Evolutionary conservation across 352 stramenopile genomes (phyloP), one percentile per base, ranked within the genome.

Genomic region (Globisporangium apiculatum): DNA sequence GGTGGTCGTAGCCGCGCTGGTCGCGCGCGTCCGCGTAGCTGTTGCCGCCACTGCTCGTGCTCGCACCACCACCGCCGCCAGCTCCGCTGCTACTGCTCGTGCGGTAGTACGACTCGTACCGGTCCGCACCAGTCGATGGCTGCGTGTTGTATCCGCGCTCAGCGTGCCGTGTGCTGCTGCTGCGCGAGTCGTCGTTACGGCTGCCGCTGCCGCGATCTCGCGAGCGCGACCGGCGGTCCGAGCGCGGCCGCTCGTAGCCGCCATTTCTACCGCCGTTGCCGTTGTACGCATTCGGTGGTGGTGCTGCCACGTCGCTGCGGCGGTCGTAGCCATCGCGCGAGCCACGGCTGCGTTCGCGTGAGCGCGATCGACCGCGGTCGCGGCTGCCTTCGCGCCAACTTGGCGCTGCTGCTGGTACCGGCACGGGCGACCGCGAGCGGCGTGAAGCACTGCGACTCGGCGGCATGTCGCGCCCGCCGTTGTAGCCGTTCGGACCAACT

Each of bases 91-190:
- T 37, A 35, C 58, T 58, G 31, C 64, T 45, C 10, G 46, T 55
- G 7, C 60, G 60, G 54, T 58, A 66, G 54, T 66, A 66, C 10
- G 60, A 66, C 49, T 66, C 60, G 54, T 61, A 66, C 48, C 60
- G 60, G 40, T 66, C 60, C 2, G 24, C 50, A 11, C 53, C 48
- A 10, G 52, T 40, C 43, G 58, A 12, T 12, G 11, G 4, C n/a
- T 51, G 55, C 7, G 60, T 53, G 18, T 49, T 57, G 58, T 80
- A 80, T 5, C 69, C 65, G 11, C 72, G 71, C 48, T 78, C 62
- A 5, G 57, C 50, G 50, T 64, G 64, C 15, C 55, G 58, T 12
- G 31, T 57, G n/a, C 55, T 45, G n/a, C 47, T 38, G 43, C 64
- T 48, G 35, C 62, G 53, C 58, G 51, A 35, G 31, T 48, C 17